These are phyloP conservation scores for Leishmania aethiopica DNA, from an alignment of 208 protist genomes.

Conservation along the genomic window DNA sequence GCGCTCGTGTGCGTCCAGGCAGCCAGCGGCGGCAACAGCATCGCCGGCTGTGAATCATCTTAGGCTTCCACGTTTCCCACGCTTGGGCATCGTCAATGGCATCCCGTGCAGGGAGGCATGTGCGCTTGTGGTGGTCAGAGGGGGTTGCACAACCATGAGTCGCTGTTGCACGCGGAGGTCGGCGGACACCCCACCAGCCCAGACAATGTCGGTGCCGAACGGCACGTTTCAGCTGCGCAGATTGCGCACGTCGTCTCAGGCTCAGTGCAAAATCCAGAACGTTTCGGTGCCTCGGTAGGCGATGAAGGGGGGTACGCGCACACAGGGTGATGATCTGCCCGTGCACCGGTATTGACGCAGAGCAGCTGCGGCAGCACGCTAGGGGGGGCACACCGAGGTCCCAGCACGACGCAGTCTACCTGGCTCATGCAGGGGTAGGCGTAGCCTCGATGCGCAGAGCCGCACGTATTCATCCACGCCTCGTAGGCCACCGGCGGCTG, in stretches of 20 bases:
- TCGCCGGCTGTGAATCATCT: neutral
- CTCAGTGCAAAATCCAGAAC: constrained; percentile 35
- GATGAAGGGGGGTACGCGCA: constrained; percentile 17
- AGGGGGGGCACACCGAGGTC: constrained; percentile 22
- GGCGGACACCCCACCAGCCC: constrained; percentile 17
- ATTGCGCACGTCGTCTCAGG: constrained; percentile 35
- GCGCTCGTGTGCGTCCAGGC: neutral
- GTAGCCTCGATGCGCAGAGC: constrained; percentile 5
- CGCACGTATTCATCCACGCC: constrained; percentile 33
- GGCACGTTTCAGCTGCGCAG: constrained; percentile 25
- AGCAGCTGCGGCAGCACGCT: constrained; percentile 30
- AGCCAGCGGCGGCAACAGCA: neutral
- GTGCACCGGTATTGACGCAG: constrained; percentile 18
- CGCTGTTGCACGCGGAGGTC: constrained; percentile 7
- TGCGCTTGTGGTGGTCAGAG: neutral
- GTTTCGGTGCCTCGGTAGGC: neutral
- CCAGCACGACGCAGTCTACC: constrained; percentile 46
- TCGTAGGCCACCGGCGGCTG: constrained; percentile 30
- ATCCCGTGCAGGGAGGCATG: neutral
- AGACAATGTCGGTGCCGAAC: neutral
- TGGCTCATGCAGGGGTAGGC: constrained; percentile 30
- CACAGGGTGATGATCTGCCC: constrained; percentile 8
- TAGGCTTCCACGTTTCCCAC: neutral
- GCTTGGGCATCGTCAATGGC: neutral
- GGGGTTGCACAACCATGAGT: constrained; percentile 15